These are phyloP conservation scores for Ustilago shanxiensis DNA, from an alignment of 1,284 basidiomycete genomes.

Conservation along the genomic window DNA sequence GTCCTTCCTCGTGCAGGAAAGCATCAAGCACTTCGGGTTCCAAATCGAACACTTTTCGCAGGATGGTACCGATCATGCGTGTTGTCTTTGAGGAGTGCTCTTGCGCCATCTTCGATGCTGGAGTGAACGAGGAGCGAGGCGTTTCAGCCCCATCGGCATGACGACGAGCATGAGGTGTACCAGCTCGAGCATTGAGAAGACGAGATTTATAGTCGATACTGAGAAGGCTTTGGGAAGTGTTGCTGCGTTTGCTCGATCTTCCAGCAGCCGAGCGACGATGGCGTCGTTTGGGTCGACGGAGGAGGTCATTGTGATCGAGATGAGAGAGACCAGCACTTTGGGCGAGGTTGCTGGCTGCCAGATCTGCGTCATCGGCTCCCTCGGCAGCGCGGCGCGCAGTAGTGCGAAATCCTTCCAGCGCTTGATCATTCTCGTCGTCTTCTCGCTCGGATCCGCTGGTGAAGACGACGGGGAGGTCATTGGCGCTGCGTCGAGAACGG, in stretches of 20 bases:
- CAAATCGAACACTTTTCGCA: slow-evolving; percentile 48
- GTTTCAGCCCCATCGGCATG: slow-evolving; percentile 29
- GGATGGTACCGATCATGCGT: slow-evolving; percentile 44
- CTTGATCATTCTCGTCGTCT: slow-evolving; percentile 1
- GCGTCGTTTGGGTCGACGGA: slow-evolving; percentile 44
- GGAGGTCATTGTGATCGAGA: slow-evolving; percentile 21
- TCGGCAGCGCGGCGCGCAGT: slow-evolving; percentile 10
- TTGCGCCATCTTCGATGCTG: slow-evolving; percentile 19
- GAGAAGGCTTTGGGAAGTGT: slow-evolving; percentile 44
- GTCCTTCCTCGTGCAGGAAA: slow-evolving; percentile 38
- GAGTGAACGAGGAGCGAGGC: slow-evolving; percentile 15
- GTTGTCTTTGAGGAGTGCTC: slow-evolving; percentile 40
- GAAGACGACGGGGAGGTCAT: slow-evolving; percentile 31
- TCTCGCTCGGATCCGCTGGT: slow-evolving; percentile 42
- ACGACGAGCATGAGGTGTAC: background rate
- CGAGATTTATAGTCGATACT: slow-evolving; percentile 40
- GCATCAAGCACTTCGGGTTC: slow-evolving; percentile 56
- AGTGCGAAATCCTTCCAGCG: background rate
- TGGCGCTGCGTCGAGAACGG: slow-evolving; percentile 9
- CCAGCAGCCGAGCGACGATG: slow-evolving; percentile 42
- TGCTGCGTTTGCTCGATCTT: slow-evolving; percentile 52
- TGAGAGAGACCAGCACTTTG: slow-evolving; percentile 47
- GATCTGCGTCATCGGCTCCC: slow-evolving; percentile 26
- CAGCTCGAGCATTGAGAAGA: slow-evolving; percentile 12
- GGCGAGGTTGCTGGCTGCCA: slow-evolving; percentile 45